A percentile compares a stretch with the other conserved stretches of the same genome.
These are phyloP conservation scores for Geotrichum carabidarum DNA, from an alignment of 1,139 yeast species.

Conservation along the genomic window DNA sequence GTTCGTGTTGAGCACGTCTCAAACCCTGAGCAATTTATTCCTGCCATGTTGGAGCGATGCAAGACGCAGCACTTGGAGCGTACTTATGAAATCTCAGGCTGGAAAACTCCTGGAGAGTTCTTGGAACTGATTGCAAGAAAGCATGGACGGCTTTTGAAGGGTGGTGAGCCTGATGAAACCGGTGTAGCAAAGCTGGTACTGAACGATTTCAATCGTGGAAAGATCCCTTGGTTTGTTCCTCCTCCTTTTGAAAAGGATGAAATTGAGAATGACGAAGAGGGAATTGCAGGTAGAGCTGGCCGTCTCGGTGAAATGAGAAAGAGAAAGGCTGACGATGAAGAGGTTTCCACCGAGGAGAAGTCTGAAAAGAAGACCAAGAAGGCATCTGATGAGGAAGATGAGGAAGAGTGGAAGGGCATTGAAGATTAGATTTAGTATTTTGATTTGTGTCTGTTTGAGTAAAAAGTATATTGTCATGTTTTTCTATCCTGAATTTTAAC, in stretches of 20 bases:
- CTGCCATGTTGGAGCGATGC: conserved; percentile 79
- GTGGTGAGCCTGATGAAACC: conserved; percentile 96
- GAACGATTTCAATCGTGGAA: conserved; percentile 94
- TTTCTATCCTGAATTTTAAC: neutral
- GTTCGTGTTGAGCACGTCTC: conserved; percentile 96
- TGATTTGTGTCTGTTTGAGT: neutral
- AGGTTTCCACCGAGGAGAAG: conserved; percentile 13
- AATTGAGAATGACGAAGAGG: conserved; percentile 21
- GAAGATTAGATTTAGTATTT: neutral
- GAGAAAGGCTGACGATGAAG: conserved; percentile 20
- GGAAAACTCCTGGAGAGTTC: conserved; percentile 81
- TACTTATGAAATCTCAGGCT: conserved; percentile 90
- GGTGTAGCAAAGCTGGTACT: conserved; percentile 88
- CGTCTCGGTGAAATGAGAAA: conserved; percentile 30
- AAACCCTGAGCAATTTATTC: conserved; percentile 91
- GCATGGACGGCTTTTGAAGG: conserved; percentile 86
- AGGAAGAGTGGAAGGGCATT: conserved; percentile 8
- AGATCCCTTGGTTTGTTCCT: conserved; percentile 95
- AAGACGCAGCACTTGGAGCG: conserved; percentile 88
- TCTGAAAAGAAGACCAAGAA: conserved; percentile 17
- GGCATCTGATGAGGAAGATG: conserved; percentile 19
- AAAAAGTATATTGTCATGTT: neutral
- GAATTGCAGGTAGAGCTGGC: conserved; percentile 25
- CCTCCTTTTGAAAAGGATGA: conserved; percentile 60
- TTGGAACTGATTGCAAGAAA: conserved; percentile 87